Evolutionary conservation across 164 flowering plant genomes (phyloP).

Genomic region (Chloranthus sessilifolius): DNA sequence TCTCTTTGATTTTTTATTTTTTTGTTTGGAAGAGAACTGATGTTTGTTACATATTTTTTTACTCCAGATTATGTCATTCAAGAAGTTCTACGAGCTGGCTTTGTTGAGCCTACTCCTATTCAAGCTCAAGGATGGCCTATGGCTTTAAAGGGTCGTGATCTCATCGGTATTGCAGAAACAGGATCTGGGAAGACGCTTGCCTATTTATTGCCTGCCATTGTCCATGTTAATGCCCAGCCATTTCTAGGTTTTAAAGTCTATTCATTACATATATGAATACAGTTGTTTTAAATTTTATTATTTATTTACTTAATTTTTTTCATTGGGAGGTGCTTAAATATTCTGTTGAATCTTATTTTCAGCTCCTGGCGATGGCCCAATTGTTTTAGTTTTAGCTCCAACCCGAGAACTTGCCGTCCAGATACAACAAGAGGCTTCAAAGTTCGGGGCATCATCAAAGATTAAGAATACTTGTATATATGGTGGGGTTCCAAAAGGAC

Average conservation of each 20-base stretch:
- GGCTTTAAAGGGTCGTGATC: conserved; percentile 98
- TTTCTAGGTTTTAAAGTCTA: conserved; percentile 50
- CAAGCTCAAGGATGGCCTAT: conserved; percentile 99
- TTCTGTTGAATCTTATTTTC: conserved; percentile 17
- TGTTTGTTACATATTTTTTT: not conserved
- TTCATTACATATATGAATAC: not conserved
- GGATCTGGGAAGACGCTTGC: conserved; percentile 99
- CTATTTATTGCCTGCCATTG: conserved; percentile 93
- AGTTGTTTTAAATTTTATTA: not conserved
- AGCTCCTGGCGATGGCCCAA: conserved; percentile 99
- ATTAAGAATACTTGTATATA: conserved; percentile 91
- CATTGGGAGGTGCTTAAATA: not conserved
- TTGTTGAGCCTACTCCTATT: conserved; percentile 93
- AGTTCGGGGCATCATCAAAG: conserved; percentile 96
- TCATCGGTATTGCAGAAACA: conserved; percentile 98
- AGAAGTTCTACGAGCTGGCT: conserved; percentile 92
- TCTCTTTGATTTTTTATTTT: no score
- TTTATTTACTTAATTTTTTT: not conserved
- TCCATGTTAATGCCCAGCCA: conserved; percentile 99
- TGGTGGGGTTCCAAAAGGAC: conserved; percentile 99
- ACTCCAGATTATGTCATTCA: conserved; percentile 87
- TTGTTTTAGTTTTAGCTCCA: conserved; percentile 96
- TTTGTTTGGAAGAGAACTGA: conserved; percentile 6
- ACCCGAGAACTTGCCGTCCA: conserved; percentile 99
- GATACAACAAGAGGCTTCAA: conserved; percentile 94